Conservation (phyloP, 345 rosid species). For the Pugionium cornutum region DNA sequence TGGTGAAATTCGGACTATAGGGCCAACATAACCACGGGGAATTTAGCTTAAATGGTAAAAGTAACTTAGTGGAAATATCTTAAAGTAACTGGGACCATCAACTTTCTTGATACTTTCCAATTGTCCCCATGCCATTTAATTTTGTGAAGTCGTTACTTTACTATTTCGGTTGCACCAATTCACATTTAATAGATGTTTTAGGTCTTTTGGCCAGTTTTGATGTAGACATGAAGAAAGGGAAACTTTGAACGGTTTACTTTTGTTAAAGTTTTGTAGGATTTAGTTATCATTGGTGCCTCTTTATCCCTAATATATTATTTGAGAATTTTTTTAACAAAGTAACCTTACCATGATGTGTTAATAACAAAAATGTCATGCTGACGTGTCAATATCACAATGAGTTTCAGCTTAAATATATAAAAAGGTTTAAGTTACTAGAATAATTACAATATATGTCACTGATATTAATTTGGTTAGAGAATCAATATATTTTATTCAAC, state of each 20-base stretch:
- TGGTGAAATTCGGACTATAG: conserved; percentile 6
- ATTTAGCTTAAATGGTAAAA: conserved; percentile 29
- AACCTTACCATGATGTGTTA: no score
- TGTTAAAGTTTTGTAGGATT: conserved; percentile 11
- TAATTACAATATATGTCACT: no score
- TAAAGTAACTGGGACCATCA: conserved; percentile 35
- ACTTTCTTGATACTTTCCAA: conserved; percentile 33
- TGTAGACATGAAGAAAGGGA: conserved; percentile 35
- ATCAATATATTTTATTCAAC: no score
- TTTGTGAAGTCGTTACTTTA: conserved; percentile 35
- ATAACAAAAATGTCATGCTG: no score
- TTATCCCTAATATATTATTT: no score
- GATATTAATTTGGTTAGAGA: no score
- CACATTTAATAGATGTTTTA: conserved; percentile 31
- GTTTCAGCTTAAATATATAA: no score
- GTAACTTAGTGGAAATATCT: background rate
- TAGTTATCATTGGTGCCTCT: conserved; percentile 29
- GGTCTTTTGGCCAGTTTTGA: no score
- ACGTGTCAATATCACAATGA: no score
- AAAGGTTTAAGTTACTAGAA: no score
- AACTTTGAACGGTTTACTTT: conserved; percentile 40
- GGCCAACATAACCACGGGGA: background rate
- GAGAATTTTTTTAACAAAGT: no score
- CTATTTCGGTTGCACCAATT: conserved; percentile 24
- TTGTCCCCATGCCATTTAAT: conserved; percentile 38